phyloP scores from a whole-genome alignment of 352 stramenopile genomes.

The Thraustochytrium striatum region DNA sequence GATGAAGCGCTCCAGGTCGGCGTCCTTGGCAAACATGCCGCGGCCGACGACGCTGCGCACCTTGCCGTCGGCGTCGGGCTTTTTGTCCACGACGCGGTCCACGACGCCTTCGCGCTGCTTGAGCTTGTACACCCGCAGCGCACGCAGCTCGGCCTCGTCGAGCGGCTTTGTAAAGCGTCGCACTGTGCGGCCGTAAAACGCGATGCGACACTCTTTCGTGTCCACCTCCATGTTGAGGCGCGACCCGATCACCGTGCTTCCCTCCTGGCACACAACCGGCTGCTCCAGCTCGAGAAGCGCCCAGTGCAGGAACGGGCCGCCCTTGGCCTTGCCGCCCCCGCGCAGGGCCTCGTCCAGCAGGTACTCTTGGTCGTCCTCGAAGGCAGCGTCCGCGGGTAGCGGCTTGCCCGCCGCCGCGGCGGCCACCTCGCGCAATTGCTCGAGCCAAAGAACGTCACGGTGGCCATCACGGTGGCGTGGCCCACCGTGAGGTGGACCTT shows the following conservation, averaged over 20 bases:
- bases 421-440: constrained; percentile 58
- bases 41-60: constrained; percentile 66
- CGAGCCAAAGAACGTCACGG: constrained; percentile 76
- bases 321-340: constrained; percentile 47
- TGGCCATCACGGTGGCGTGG: constrained; percentile 78
- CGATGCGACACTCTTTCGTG: constrained; percentile 66
- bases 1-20: constrained; percentile 69
- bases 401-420: not conserved
- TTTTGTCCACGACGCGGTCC: constrained; percentile 62
- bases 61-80: constrained; percentile 61
- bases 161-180: constrained; percentile 53
- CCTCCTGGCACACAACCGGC: constrained; percentile 65
- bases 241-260: constrained; percentile 70
- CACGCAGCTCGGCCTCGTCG: constrained; percentile 50
- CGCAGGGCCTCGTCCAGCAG: constrained; percentile 6
- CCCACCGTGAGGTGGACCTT: constrained; percentile 80
- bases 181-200: constrained; percentile 68
- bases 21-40: constrained; percentile 73
- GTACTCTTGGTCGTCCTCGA: not conserved
- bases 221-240: constrained; percentile 64
- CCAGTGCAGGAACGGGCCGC: constrained; percentile 61
- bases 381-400: constrained; percentile 4
- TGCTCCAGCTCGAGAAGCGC: constrained; percentile 68
- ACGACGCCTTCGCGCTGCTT: constrained; percentile 65
- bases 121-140: constrained; percentile 63